Evolutionary conservation across 345 rosid species (phyloP).

Genomic region (Sonneratia alba): DNA sequence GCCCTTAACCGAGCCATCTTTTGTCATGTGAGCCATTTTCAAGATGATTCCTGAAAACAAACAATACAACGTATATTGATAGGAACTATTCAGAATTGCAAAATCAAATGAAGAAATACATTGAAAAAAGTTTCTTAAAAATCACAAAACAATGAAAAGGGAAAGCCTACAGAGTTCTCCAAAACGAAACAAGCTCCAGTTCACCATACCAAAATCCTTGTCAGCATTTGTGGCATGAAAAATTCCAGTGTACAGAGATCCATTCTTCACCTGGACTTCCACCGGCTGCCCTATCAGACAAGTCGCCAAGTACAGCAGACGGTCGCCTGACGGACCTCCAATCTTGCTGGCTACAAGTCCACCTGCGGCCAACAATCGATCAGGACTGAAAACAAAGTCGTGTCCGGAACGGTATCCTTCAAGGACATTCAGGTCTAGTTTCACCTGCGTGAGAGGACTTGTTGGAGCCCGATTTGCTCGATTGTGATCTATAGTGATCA

Average conservation of each 20-base stretch:
- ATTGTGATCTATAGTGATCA: constrained; percentile 4
- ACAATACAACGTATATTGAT: constrained; percentile 12
- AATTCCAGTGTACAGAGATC: constrained; percentile 74
- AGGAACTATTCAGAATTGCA: background rate
- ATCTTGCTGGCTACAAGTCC: constrained; percentile 28
- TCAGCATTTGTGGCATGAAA: constrained; percentile 69
- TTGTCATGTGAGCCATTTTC: constrained; percentile 79
- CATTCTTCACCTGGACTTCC: constrained; percentile 84
- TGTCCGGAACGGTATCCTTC: background rate
- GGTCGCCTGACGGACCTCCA: constrained; percentile 56
- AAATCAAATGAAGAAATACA: background rate
- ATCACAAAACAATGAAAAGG: background rate
- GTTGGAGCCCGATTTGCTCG: constrained; percentile 2
- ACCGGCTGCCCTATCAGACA: constrained; percentile 76
- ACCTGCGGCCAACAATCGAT: constrained; percentile 26
- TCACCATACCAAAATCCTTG: constrained; percentile 67
- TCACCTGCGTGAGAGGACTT: constrained; percentile 5
- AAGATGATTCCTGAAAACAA: constrained; percentile 60
- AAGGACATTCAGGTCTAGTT: background rate
- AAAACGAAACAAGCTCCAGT: constrained; percentile 3
- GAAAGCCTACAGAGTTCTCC: background rate
- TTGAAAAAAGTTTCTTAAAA: constrained; percentile 1
- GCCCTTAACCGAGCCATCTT: constrained; percentile 48
- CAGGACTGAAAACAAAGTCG: background rate
- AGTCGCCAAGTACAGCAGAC: constrained; percentile 54